Base-by-base conservation (phyloP, 108 stramenopile genomes). In the Nitzschia putrida region DNA sequence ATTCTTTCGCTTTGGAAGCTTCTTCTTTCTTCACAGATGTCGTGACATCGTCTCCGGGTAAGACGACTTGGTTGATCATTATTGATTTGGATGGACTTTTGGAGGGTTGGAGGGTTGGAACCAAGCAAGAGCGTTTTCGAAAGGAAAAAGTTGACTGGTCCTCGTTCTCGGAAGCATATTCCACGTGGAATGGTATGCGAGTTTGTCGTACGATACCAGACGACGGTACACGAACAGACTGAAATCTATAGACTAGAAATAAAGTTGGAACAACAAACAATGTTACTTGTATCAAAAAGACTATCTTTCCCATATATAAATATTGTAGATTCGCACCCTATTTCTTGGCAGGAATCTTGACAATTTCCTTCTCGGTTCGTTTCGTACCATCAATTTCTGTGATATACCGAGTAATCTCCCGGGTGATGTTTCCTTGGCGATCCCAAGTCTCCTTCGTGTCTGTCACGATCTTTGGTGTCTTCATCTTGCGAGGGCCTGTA, bases 1-100 rank as follows among this genome's bases (percentile, higher is more conserved):
- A 21, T 58, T 56, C 21, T 53, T 74, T 50, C 23, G 13, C 8
- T 0, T 7, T 29, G 45, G 34, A 39, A 41, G 23, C 51, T 23
- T 57, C 10, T 7, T 58, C 4, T 20, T 25, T 42, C 14, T n/a
- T 34, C 7, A 78, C 59, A 3, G 47, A 39, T 24, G 71, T 69
- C 24, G 79, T 84, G 20, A 85, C 81, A 65, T 81, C 77, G 42
- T 85, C 84, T 24, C 84, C 84, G 0, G 84, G 84, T 29, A 85
- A 52, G 10, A 84, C 80, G 26, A 80, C 45, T 4, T 16, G 2
- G n/a, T 18, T 49, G 47, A 4, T 49, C 29, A 34, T 34, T 34
- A 4, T 34, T 34, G n/a, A n/a, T n/a, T n/a, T n/a, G n/a, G n/a
- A n/a, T n/a, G n/a, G n/a, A n/a, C n/a, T n/a, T n/a, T n/a, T n/a